Evolutionary conservation across 2,329 filamentous ascomycete genomes (phyloP).

Genomic region (Rhinocladiella similis): DNA sequence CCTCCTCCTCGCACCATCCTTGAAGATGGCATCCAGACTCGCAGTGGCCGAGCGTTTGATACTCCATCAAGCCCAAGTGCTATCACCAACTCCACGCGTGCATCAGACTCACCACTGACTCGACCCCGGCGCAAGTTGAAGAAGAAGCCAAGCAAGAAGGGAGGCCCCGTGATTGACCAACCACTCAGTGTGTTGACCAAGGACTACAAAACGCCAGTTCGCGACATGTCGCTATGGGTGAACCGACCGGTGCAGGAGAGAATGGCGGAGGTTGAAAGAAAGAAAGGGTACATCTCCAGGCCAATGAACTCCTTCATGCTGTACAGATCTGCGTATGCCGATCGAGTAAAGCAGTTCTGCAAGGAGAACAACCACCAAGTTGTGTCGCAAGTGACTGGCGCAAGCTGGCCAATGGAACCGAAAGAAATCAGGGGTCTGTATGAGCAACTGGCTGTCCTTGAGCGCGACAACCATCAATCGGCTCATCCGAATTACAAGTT

Average conservation of each 20-base stretch:
- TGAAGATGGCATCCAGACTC: slow-evolving; percentile 21
- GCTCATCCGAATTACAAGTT: slow-evolving; percentile 95
- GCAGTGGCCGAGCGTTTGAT: slow-evolving; percentile 27
- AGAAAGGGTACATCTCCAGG: slow-evolving; percentile 79
- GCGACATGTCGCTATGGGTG: slow-evolving; percentile 80
- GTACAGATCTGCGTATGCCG: slow-evolving; percentile 89
- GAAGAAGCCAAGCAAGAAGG: slow-evolving; percentile 28
- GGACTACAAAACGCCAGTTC: slow-evolving; percentile 62
- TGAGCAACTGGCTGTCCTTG: slow-evolving; percentile 74
- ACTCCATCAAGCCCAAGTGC: slow-evolving; percentile 22
- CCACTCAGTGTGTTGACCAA: slow-evolving; percentile 72
- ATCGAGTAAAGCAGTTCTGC: slow-evolving; percentile 78
- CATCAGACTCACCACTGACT: slow-evolving; percentile 41
- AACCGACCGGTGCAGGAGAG: slow-evolving; percentile 68
- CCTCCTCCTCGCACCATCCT: slow-evolving; percentile 15
- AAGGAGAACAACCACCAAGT: slow-evolving; percentile 90
- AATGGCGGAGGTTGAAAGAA: slow-evolving; percentile 65
- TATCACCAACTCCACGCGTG: slow-evolving; percentile 17
- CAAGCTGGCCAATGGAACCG: slow-evolving; percentile 81
- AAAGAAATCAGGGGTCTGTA: slow-evolving; percentile 72
- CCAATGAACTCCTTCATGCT: slow-evolving; percentile 99
- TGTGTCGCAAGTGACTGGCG: slow-evolving; percentile 82
- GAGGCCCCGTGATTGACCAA: slow-evolving; percentile 49
- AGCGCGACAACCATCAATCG: slow-evolving; percentile 78
- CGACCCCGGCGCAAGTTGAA: slow-evolving; percentile 26